Percentiles rank a stretch among this genome's conserved stretches.
Evolutionary conservation across 1,284 basidiomycete species (phyloP).

Genomic region (Hymenochaete sp.): DNA sequence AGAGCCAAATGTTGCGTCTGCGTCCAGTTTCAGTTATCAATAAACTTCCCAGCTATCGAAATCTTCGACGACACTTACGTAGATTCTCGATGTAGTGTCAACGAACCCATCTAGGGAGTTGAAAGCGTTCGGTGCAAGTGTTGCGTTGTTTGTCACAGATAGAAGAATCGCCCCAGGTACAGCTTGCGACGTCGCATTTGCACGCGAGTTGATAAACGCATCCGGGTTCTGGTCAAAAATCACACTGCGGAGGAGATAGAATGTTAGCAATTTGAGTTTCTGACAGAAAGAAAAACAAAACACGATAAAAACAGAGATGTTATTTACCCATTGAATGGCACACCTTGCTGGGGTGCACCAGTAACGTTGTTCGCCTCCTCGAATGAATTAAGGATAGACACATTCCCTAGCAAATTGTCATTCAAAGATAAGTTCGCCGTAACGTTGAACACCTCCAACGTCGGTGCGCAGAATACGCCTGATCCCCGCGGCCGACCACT

Average conservation of each 20-base stretch:
- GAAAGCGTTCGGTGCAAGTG: slow-evolving; percentile 37
- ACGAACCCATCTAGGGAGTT: slow-evolving; percentile 41
- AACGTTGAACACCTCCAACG: slow-evolving; percentile 37
- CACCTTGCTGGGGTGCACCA: slow-evolving; percentile 33
- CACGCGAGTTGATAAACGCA: slow-evolving; percentile 41
- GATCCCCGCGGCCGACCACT: slow-evolving; percentile 29
- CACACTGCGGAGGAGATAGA: slow-evolving; percentile 30
- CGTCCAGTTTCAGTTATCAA: slow-evolving; percentile 5
- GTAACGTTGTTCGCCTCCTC: slow-evolving; percentile 41
- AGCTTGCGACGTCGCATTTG: slow-evolving; percentile 35
- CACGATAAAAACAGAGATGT: neutral
- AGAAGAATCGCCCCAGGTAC: slow-evolving; percentile 51
- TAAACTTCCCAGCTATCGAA: too few relatives aligned
- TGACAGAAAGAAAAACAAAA: neutral
- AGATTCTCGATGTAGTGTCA: slow-evolving; percentile 38
- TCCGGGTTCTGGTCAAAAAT: slow-evolving; percentile 35
- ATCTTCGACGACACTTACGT: slow-evolving; percentile 33
- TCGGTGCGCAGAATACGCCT: slow-evolving; percentile 49
- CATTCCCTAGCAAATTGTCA: slow-evolving; percentile 32
- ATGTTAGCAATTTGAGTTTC: too few relatives aligned
- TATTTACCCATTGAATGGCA: slow-evolving; percentile 48
- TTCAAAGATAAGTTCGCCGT: slow-evolving; percentile 36
- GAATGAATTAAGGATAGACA: slow-evolving; percentile 25
- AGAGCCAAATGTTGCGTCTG: slow-evolving; percentile 50
- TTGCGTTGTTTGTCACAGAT: slow-evolving; percentile 28